Conservation (phyloP, 495 filamentous ascomycete genomes). For the Physcia stellaris region DNA sequence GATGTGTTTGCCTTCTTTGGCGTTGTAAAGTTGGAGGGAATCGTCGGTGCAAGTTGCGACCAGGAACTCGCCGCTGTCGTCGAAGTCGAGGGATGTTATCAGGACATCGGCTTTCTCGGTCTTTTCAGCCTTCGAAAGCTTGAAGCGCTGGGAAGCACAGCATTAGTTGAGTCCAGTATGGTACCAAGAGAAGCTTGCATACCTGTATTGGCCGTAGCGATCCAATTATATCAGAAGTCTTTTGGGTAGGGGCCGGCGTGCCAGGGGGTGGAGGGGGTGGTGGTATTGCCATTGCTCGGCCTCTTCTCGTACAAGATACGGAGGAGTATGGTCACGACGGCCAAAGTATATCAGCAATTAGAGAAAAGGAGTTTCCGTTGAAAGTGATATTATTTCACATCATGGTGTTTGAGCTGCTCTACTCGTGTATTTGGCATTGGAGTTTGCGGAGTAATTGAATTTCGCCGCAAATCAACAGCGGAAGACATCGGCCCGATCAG, state of each 20-base stretch:
- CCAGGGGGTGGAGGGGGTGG: conserved; percentile 17
- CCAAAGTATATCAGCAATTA: too few species aligned
- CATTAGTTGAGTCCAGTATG: not conserved
- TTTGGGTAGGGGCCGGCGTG: conserved; percentile 23
- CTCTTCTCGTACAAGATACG: too few species aligned
- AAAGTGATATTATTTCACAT: too few species aligned
- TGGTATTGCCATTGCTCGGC: too few species aligned
- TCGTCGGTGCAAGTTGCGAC: conserved; percentile 84
- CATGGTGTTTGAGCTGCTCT: too few species aligned
- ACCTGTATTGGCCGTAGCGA: conserved; percentile 35
- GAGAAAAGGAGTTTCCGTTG: too few species aligned
- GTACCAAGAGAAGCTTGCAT: too few species aligned
- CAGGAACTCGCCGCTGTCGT: conserved; percentile 80
- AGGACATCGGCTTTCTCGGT: conserved; percentile 24
- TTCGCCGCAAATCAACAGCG: too few species aligned
- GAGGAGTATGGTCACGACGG: too few species aligned
- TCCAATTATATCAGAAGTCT: conserved; percentile 34
- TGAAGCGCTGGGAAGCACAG: conserved; percentile 13
- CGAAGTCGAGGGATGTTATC: conserved; percentile 79
- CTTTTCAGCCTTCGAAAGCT: conserved; percentile 10
- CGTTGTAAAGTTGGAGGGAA: conserved; percentile 86
- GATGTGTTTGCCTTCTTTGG: conserved; percentile 72
- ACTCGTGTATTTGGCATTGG: too few species aligned
- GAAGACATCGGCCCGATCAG: too few species aligned
- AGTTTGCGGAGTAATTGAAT: too few species aligned